Percentiles rank a stretch among this genome's conserved stretches.
Conservation (phyloP, 768 basidiomycete genomes). For the Panaeolus papilionaceus region DNA sequence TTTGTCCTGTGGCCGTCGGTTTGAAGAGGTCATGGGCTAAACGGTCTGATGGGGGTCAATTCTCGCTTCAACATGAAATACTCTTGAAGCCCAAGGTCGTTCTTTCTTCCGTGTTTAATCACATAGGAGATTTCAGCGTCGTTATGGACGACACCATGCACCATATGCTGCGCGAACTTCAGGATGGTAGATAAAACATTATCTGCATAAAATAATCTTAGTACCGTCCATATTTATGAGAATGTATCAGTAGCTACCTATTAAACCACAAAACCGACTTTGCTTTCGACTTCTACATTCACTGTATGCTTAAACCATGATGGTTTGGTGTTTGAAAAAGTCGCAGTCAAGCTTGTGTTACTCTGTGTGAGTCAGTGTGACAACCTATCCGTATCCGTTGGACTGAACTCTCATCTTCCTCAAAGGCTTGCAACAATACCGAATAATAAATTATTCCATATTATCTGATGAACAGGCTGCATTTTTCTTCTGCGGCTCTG, state of each 20-base stretch:
- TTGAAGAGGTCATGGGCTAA: conserved; percentile 18
- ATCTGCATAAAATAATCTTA: neutral
- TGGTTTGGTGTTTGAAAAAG: neutral
- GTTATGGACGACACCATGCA: neutral
- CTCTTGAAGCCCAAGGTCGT: conserved; percentile 24
- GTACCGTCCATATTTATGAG: neutral
- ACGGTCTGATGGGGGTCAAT: conserved; percentile 11
- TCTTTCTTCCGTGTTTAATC: conserved; percentile 20
- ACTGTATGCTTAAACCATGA: neutral
- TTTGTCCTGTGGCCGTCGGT: conserved; percentile 21
- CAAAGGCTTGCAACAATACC: too few species aligned
- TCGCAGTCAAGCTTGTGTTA: too few species aligned
- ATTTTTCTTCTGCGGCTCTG: neutral
- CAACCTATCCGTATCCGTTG: too few species aligned
- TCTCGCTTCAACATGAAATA: conserved; percentile 17
- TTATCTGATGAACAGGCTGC: neutral
- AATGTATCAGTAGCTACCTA: too few species aligned
- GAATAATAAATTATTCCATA: too few species aligned
- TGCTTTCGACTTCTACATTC: neutral
- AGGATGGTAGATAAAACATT: neutral
- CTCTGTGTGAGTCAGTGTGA: too few species aligned
- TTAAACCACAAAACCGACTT: neutral
- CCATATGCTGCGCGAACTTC: neutral
- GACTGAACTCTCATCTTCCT: too few species aligned
- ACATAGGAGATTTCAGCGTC: neutral